A percentile compares a stretch with the other conserved stretches of the same genome.
Evolutionary conservation across 2,329 filamentous ascomycete species (phyloP).

Genomic region (Nigrospora sphaerica): DNA sequence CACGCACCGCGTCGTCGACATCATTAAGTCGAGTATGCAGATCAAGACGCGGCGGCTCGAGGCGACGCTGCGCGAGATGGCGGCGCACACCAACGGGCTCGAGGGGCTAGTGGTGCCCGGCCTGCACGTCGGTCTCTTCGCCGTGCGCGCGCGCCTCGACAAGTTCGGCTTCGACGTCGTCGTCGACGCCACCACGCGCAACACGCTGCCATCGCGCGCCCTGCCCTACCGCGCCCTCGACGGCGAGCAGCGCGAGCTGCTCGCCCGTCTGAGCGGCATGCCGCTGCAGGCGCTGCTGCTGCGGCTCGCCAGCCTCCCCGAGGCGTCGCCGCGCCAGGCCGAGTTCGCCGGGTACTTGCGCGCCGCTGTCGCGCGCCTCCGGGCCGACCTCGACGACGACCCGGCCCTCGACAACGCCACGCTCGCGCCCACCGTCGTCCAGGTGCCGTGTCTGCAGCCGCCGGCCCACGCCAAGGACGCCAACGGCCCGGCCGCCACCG

Average conservation of each 20-base stretch:
- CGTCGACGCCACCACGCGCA: conserved; percentile 46
- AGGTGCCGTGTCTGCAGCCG: conserved; percentile 26
- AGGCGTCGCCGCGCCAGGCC: conserved; percentile 27
- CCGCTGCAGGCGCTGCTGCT: conserved; percentile 11
- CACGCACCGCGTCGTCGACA: conserved; percentile 58
- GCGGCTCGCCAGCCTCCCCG: background rate
- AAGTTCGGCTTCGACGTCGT: conserved; percentile 54
- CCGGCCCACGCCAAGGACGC: conserved; percentile 5
- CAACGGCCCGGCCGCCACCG: conserved; percentile 11
- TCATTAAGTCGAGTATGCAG: conserved; percentile 68
- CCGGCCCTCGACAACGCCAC: conserved; percentile 32
- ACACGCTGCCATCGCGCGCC: conserved; percentile 53
- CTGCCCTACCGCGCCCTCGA: conserved; percentile 47
- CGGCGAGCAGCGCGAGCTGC: conserved; percentile 46
- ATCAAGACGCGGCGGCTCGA: conserved; percentile 57
- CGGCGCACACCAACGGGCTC: conserved; percentile 39
- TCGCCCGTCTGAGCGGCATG: conserved; percentile 40
- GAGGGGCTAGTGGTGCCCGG: conserved; percentile 30
- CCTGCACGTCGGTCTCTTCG: conserved; percentile 53
- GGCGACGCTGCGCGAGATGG: conserved; percentile 56
- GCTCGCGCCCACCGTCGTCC: conserved; percentile 28
- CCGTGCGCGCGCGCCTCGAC: conserved; percentile 42
- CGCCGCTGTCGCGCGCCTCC: conserved; percentile 27
- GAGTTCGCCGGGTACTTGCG: conserved; percentile 38
- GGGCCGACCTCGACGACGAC: conserved; percentile 30